phyloP scores from a whole-genome alignment of 805 yeast species.

The Yamadazyma ubonensis region DNA sequence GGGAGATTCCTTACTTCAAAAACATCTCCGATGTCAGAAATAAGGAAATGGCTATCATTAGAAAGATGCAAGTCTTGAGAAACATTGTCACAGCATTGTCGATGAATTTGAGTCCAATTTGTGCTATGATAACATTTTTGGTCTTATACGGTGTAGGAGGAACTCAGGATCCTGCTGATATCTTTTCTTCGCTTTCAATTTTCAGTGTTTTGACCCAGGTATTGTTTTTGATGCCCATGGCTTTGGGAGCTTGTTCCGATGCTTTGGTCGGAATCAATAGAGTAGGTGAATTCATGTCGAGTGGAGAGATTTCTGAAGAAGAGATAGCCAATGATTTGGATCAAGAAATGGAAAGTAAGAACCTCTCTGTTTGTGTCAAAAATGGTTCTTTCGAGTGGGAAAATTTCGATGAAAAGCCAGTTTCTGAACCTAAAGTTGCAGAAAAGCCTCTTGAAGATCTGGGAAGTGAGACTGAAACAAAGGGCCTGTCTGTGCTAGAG shows the following conservation, averaged over 20 bases:
- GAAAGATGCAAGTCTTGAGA: slow-evolving; percentile 62
- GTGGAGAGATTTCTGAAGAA: slow-evolving; percentile 36
- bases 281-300: slow-evolving; percentile 51
- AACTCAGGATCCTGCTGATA: slow-evolving; percentile 52
- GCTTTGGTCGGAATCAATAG: slow-evolving; percentile 61
- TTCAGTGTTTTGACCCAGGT: slow-evolving; percentile 61
- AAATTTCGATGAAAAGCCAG: slow-evolving; percentile 18
- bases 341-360: slow-evolving; percentile 23
- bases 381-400: slow-evolving; percentile 31
- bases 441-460: no score
- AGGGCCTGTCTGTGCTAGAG: not conserved
- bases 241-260: slow-evolving; percentile 65
- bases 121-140: slow-evolving; percentile 59
- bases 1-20: slow-evolving; percentile 78
- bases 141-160: slow-evolving; percentile 34
- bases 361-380: slow-evolving; percentile 20
- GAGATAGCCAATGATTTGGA: not conserved
- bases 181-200: slow-evolving; percentile 68
- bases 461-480: no score
- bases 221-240: slow-evolving; percentile 66
- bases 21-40: slow-evolving; percentile 54
- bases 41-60: slow-evolving; percentile 59
- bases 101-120: slow-evolving; percentile 62
- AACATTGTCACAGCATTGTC: slow-evolving; percentile 62
- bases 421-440: not conserved